Base-by-base conservation (phyloP, 495 filamentous ascomycete species). In the Xylaria longipes region DNA sequence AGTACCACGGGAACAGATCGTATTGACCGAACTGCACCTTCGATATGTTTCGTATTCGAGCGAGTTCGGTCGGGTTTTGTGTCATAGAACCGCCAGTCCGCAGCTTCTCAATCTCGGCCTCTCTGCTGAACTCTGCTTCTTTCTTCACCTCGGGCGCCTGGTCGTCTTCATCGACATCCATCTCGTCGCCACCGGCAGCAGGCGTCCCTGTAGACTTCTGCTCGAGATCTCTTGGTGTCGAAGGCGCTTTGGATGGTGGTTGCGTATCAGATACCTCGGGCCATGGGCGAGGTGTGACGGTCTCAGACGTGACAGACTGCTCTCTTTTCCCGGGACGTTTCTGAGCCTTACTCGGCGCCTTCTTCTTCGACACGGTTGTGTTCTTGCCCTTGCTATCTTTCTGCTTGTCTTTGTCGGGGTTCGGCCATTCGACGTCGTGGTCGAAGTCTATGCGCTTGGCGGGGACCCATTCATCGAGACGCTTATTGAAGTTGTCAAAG, bases 401-500 rank as follows among this genome's bases (percentile, higher is more conserved):
- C 15, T 82, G 82, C 71, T 85, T 86, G 66, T 86, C 84, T 73
- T 88, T 88, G n/a, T 88, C 85, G 37, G 84, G 82, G 72, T 81
- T 87, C 9, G 86, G 87, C 86, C 86, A 88, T 64, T 88, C 86
- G 57, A 89, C 86, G 27, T 88, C 86, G 63, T 85, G 83, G 14
- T 80, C 80, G 60, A 98, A 90, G 78, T 98, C 93, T 73, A 99
- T 92, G 14, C 95, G 88, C 50, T 88, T 84, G 43, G 91, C 88
- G 1, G 91, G 85, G 52, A 98, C 88, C 97, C 97, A 98, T 87
- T 99, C 95, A 81, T 99, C 96, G 22, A 99, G 88, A 84, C 96
- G 96, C 78, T 99, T 99, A 84, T 99, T 99, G 89, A 97, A 99
- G 73, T 98, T 97, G 70, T 97, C 94, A 81, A 98, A 99, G 80